A percentile compares a stretch with the other conserved stretches of the same genome.
Evolutionary conservation across 2,329 filamentous ascomycete species (phyloP).

Genomic region (Fusarium dlaminii): DNA sequence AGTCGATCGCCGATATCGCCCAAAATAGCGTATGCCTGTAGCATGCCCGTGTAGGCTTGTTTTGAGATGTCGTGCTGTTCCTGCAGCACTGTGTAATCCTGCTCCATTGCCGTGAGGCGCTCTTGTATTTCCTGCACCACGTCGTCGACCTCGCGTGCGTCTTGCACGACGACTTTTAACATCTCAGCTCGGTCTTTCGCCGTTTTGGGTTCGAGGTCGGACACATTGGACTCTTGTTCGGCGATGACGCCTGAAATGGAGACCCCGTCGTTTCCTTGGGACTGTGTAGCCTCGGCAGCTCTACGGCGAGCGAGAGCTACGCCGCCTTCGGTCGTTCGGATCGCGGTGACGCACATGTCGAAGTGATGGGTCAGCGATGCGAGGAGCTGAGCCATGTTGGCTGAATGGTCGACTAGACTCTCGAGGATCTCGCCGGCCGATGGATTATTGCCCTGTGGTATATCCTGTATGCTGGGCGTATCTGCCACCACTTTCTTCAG

Average conservation of each 20-base stretch:
- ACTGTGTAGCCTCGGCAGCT: constrained; percentile 70
- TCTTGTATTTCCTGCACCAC: constrained; percentile 78
- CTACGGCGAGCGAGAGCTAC: constrained; percentile 74
- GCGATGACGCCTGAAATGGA: constrained; percentile 75
- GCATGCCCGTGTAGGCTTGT: constrained; percentile 65
- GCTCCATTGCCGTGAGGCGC: constrained; percentile 80
- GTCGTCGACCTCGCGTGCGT: constrained; percentile 73
- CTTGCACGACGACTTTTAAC: constrained; percentile 79
- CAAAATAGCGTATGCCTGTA: constrained; percentile 71
- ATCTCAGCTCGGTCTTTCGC: constrained; percentile 83
- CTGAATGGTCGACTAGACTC: constrained; percentile 76
- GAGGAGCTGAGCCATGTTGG: constrained; percentile 83
- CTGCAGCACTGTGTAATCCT: constrained; percentile 70
- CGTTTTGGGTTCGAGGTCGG: constrained; percentile 73
- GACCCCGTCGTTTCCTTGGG: constrained; percentile 57
- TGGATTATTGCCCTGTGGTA: constrained; percentile 43
- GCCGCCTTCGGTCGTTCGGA: constrained; percentile 88
- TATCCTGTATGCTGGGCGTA: constrained; percentile 48
- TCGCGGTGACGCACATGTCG: constrained; percentile 90
- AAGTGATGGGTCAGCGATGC: constrained; percentile 87
- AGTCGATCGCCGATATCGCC: constrained; percentile 74
- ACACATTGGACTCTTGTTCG: constrained; percentile 61
- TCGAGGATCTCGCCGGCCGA: constrained; percentile 65
- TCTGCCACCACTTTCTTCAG: constrained; percentile 68
- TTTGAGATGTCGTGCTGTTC: constrained; percentile 65